A percentile compares a stretch with the other conserved stretches of the same genome.
phyloP scores from a whole-genome alignment of 148 eudicot species.

The Oxyria digyna region DNA sequence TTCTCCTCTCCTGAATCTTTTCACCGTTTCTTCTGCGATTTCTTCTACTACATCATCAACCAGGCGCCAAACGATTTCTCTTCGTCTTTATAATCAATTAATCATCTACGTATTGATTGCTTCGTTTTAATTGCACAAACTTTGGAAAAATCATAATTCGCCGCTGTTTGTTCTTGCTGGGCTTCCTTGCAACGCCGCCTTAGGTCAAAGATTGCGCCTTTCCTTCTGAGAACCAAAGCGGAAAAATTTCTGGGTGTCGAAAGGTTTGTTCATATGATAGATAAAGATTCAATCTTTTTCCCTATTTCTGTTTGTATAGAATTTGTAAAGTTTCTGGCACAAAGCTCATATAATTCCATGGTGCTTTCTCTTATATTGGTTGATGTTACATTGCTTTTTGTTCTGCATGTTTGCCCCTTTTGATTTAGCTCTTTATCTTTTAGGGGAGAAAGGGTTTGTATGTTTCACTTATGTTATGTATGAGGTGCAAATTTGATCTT shows the following conservation, averaged over 20 bases:
- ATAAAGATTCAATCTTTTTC: neutral
- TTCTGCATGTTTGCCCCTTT: neutral
- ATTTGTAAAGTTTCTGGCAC: neutral
- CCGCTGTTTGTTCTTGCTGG: neutral
- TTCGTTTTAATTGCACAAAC: neutral
- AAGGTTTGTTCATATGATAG: neutral
- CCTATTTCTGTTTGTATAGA: neutral
- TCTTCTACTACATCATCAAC: neutral
- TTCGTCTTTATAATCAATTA: neutral
- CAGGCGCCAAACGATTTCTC: neutral
- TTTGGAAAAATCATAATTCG: neutral
- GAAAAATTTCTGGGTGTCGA: neutral
- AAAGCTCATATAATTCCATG: neutral
- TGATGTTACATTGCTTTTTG: neutral
- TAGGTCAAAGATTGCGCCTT: slow-evolving; percentile 3
- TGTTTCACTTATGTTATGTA: neutral
- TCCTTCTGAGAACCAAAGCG: neutral
- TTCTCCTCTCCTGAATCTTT: neutral
- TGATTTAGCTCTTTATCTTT: neutral
- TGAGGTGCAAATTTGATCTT: neutral
- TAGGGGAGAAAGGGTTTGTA: neutral
- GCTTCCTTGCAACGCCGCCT: neutral
- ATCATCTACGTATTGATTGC: neutral
- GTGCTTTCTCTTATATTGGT: neutral
- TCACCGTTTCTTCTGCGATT: neutral